phyloP scores from a whole-genome alignment of 768 basidiomycete species.

The Macrocybe gigantea region DNA sequence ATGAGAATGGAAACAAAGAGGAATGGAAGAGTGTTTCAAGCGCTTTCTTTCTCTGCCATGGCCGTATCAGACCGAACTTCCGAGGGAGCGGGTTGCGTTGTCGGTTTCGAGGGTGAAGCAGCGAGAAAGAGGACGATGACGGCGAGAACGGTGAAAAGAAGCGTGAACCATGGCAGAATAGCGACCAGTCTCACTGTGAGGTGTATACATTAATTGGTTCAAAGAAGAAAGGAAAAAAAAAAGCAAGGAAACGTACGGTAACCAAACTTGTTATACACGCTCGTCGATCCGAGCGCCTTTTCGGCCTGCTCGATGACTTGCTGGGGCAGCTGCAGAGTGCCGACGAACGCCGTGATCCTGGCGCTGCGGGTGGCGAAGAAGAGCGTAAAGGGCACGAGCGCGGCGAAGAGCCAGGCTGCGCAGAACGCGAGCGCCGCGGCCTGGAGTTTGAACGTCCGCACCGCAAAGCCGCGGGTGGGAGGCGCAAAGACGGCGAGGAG shows the following conservation, averaged over 20 bases:
- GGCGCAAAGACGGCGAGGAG: conserved; percentile 14
- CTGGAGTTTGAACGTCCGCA: conserved; percentile 27
- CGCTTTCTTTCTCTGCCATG: too few species aligned
- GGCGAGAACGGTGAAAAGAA: conserved; percentile 32
- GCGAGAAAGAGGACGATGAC: conserved; percentile 28
- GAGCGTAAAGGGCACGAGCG: conserved; percentile 11
- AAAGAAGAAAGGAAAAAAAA: not conserved
- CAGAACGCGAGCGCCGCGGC: conserved; percentile 33
- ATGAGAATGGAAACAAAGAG: too few species aligned
- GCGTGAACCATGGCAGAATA: conserved; percentile 47
- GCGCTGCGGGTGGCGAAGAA: conserved; percentile 36
- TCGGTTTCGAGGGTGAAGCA: conserved; percentile 8
- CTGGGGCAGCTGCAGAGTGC: conserved; percentile 27
- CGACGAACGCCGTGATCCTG: conserved; percentile 37
- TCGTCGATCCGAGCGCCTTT: conserved; percentile 29
- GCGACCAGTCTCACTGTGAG: conserved; percentile 41
- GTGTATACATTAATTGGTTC: not conserved
- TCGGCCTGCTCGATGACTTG: conserved; percentile 29
- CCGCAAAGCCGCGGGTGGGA: conserved; percentile 11
- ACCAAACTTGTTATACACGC: conserved; percentile 35
- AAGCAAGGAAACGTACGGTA: conserved; percentile 34
- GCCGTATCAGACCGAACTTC: not conserved
- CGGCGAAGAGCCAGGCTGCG: conserved; percentile 38
- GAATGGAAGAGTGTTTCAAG: too few species aligned
- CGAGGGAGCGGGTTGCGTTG: not conserved